These are phyloP conservation scores for Populus hybrid DNA, from an alignment of 441 rosid genomes.

Conservation along the genomic window DNA sequence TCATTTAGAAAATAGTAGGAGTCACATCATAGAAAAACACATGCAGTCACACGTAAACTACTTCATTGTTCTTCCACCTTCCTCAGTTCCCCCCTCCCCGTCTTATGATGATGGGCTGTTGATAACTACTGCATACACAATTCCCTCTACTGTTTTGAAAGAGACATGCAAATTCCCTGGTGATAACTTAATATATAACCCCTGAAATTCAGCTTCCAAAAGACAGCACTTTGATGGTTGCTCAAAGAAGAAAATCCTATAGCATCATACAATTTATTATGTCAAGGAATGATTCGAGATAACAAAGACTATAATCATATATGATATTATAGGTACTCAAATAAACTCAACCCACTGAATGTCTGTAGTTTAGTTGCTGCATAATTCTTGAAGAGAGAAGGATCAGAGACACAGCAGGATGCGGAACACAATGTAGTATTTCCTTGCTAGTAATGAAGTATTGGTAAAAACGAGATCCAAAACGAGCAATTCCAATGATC, in stretches of 20 bases:
- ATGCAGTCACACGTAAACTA: background rate
- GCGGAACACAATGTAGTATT: background rate
- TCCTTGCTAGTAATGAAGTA: background rate
- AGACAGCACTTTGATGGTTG: background rate
- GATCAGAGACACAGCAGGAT: background rate
- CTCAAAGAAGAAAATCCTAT: background rate
- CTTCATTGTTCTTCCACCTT: background rate
- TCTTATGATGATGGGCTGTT: background rate
- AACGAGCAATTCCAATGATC: background rate
- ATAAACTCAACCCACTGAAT: background rate
- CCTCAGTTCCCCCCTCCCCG: background rate
- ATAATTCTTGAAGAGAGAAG: background rate
- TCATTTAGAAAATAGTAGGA: background rate
- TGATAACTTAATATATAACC: background rate
- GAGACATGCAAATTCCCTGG: background rate
- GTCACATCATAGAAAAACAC: background rate
- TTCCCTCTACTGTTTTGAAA: background rate
- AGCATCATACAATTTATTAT: background rate
- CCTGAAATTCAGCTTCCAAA: background rate
- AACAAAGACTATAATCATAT: background rate
- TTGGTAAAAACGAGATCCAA: background rate
- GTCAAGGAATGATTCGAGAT: background rate
- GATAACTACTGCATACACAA: background rate
- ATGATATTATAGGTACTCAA: background rate
- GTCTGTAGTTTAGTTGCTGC: background rate